These are phyloP conservation scores for Xerocomus amazonicus DNA, from an alignment of 1,284 basidiomycete species.

Conservation along the genomic window DNA sequence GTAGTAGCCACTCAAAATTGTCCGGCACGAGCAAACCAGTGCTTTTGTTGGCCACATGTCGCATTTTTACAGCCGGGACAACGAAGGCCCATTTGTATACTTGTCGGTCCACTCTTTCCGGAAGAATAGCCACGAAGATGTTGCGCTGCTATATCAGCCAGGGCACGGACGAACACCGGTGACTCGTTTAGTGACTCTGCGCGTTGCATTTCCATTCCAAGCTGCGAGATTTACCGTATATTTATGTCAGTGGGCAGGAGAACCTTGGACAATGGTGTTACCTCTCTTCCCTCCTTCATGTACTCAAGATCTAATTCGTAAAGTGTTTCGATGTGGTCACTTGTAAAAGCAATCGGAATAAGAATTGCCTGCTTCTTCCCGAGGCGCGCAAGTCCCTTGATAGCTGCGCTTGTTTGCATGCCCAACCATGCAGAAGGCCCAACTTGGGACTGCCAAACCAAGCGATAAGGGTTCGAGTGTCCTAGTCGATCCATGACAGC, in stretches of 20 bases:
- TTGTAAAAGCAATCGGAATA: conserved; percentile 97
- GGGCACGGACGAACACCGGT: conserved; percentile 95
- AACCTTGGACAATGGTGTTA: conserved; percentile 35
- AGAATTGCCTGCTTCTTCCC: conserved; percentile 87
- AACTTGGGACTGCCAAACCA: conserved; percentile 98
- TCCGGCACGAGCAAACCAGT: conserved; percentile 74
- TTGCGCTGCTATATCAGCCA: conserved; percentile 87
- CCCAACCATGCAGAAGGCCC: conserved; percentile 99
- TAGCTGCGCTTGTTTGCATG: conserved; percentile 88
- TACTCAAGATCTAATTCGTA: conserved; percentile 98
- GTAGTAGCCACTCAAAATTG: conserved; percentile 17
- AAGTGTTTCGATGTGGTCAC: conserved; percentile 98
- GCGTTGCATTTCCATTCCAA: conserved; percentile 88
- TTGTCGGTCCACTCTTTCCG: conserved; percentile 58
- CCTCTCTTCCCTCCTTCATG: conserved; percentile 86
- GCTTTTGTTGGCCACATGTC: conserved; percentile 84
- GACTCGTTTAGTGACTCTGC: conserved; percentile 96
- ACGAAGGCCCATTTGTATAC: conserved; percentile 80
- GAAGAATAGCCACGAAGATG: conserved; percentile 69
- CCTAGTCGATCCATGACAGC: conserved; percentile 85
- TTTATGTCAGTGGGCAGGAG: not conserved
- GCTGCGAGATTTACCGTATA: conserved; percentile 43
- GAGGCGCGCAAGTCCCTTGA: conserved; percentile 89
- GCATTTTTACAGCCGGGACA: conserved; percentile 94
- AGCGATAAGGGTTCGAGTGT: conserved; percentile 80